Evolutionary conservation across 495 filamentous ascomycete genomes (phyloP).

Genomic region (Penicillium coffeae): DNA sequence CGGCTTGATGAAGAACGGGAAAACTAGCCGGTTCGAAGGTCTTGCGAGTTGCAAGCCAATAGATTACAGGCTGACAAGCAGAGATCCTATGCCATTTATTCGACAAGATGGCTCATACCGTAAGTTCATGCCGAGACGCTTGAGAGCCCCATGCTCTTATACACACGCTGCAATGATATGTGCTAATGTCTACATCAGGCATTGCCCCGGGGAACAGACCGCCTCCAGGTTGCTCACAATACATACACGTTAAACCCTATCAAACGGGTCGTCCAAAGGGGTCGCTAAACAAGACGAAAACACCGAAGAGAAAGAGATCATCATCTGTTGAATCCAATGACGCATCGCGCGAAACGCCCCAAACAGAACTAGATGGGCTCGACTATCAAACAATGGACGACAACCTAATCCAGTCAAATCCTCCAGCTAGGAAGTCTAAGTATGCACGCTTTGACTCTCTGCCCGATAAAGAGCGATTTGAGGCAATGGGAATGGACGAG

Average conservation of each 20-base stretch:
- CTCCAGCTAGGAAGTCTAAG: no score
- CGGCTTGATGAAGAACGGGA: constrained; percentile 38
- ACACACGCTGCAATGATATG: no score
- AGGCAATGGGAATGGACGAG: constrained; percentile 41
- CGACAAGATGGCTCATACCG: constrained; percentile 24
- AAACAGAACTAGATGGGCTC: constrained; percentile 7
- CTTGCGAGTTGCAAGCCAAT: constrained; percentile 25
- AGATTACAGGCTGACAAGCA: constrained; percentile 30
- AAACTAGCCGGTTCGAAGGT: constrained; percentile 46
- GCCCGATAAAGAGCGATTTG: constrained; percentile 35
- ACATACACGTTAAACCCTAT: neutral
- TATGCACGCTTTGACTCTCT: constrained; percentile 22
- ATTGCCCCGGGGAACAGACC: neutral
- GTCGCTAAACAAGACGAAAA: neutral
- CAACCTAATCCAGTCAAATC: no score
- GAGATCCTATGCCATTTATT: constrained; percentile 27
- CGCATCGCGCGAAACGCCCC: neutral
- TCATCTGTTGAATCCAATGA: neutral
- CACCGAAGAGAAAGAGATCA: constrained; percentile 2
- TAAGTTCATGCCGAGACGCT: no score
- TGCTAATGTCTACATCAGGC: neutral
- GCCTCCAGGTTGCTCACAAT: neutral
- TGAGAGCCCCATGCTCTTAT: neutral
- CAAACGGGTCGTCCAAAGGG: constrained; percentile 5
- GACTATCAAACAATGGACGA: no score